Conservation (phyloP, 2,329 filamentous ascomycete species). For the Pleoardoris graminearum region DNA sequence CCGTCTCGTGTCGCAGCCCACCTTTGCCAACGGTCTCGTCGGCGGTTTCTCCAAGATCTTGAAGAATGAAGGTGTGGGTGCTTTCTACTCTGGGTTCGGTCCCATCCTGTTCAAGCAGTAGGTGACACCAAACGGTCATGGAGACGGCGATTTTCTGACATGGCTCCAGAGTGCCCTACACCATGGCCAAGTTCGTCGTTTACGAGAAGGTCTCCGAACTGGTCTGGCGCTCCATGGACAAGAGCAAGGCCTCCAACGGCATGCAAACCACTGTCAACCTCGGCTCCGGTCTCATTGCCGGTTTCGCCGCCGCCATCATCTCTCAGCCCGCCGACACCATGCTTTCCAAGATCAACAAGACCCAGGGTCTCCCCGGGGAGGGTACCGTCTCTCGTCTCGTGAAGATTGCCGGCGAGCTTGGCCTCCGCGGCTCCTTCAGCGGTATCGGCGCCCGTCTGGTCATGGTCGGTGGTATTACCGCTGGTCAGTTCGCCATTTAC, state of each 20-base stretch:
- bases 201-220: constrained; percentile 85
- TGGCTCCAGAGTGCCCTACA: constrained; percentile 76
- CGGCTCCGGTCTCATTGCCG: constrained; percentile 79
- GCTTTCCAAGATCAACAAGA: constrained; percentile 97
- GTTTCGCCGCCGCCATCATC: constrained; percentile 84
- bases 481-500: constrained; percentile 82
- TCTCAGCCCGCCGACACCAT: constrained; percentile 93
- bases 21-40: constrained; percentile 78
- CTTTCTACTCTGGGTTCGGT: constrained; percentile 91
- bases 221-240: constrained; percentile 70
- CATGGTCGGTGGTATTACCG: constrained; percentile 65
- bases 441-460: constrained; percentile 81
- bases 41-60: constrained; percentile 82
- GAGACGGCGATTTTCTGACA: constrained; percentile 20
- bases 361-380: constrained; percentile 83
- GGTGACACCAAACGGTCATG: constrained; percentile 10
- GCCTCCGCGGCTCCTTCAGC: constrained; percentile 73
- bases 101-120: constrained; percentile 52
- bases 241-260: constrained; percentile 67
- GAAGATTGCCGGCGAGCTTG: constrained; percentile 88
- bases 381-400: constrained; percentile 77
- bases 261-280: constrained; percentile 82
- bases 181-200: constrained; percentile 93
- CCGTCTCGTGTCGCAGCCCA: constrained; percentile 86
- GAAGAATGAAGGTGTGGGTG: constrained; percentile 78